Conservation (phyloP, 345 rosid species). For the Arabis hirsuta region DNA sequence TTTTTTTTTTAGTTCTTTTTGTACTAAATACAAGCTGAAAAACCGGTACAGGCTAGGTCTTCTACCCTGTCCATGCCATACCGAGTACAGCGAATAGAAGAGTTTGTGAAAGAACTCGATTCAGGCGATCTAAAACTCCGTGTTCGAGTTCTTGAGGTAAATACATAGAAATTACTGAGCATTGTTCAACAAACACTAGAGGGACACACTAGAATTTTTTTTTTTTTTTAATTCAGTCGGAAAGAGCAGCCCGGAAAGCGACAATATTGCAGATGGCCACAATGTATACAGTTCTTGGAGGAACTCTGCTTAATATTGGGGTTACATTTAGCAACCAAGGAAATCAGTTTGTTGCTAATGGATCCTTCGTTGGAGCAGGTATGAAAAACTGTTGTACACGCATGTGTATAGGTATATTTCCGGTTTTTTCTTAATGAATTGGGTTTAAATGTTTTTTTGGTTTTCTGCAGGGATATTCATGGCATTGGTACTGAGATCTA, state of each 20-base stretch:
- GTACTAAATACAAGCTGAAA: constrained; percentile 29
- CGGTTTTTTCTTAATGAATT: background rate
- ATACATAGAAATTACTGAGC: background rate
- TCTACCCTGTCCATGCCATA: constrained; percentile 86
- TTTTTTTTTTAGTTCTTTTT: constrained; percentile 10
- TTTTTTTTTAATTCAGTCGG: constrained; percentile 55
- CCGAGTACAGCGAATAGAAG: constrained; percentile 82
- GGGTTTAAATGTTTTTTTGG: background rate
- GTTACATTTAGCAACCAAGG: constrained; percentile 73
- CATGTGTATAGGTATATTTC: background rate
- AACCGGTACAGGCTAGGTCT: constrained; percentile 67
- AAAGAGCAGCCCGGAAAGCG: constrained; percentile 90
- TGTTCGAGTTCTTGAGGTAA: constrained; percentile 95
- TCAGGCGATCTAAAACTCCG: constrained; percentile 89
- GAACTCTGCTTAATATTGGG: constrained; percentile 81
- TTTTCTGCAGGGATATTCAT: constrained; percentile 70
- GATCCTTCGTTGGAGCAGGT: constrained; percentile 91
- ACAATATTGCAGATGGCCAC: constrained; percentile 93
- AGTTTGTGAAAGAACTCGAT: constrained; percentile 86
- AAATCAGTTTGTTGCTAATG: constrained; percentile 65
- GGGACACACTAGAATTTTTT: background rate
- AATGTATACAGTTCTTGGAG: constrained; percentile 80
- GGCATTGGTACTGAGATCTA: constrained; percentile 61
- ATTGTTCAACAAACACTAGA: background rate
- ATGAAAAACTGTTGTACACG: constrained; percentile 1